These are phyloP conservation scores for Penicillium sp. DNA, from an alignment of 2,329 filamentous ascomycete species.

Conservation along the genomic window DNA sequence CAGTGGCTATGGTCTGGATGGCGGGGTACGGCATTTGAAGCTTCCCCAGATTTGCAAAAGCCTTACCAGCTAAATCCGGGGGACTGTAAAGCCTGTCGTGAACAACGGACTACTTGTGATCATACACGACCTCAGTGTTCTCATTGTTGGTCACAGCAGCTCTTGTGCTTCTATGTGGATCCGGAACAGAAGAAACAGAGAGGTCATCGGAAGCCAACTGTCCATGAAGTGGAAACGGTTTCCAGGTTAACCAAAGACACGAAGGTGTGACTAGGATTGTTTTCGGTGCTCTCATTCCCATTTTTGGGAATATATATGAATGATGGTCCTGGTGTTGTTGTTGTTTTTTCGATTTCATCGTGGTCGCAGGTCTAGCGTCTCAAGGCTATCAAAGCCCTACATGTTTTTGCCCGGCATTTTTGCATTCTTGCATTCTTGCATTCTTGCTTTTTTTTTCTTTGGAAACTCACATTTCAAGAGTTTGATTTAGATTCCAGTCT, in stretches of 20 bases:
- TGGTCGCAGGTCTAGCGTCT: neutral
- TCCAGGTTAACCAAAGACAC: neutral
- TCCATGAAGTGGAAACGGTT: neutral
- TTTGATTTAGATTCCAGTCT: neutral
- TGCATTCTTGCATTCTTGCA: neutral
- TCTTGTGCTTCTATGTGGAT: slow-evolving; percentile 37
- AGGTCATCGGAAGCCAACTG: slow-evolving; percentile 16
- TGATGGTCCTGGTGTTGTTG: neutral
- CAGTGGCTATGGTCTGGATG: slow-evolving; percentile 26
- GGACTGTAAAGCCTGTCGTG: slow-evolving; percentile 32
- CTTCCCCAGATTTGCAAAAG: slow-evolving; percentile 10
- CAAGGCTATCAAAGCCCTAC: neutral
- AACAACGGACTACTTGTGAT: slow-evolving; percentile 30
- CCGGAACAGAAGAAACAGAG: slow-evolving; percentile 21
- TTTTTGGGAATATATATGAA: no score
- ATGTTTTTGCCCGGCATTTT: neutral
- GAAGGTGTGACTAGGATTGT: neutral
- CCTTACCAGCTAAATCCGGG: slow-evolving; percentile 8
- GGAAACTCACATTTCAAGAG: neutral
- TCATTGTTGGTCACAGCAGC: slow-evolving; percentile 34
- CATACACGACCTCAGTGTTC: slow-evolving; percentile 31
- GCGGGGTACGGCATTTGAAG: slow-evolving; percentile 17
- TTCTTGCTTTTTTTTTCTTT: neutral
- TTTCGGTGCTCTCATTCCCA: no score
- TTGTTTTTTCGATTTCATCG: neutral